Evolutionary conservation across 2,329 filamentous ascomycete genomes (phyloP), one percentile per base, ranked within the genome.

Genomic region (Xylaria hypoxylon): DNA sequence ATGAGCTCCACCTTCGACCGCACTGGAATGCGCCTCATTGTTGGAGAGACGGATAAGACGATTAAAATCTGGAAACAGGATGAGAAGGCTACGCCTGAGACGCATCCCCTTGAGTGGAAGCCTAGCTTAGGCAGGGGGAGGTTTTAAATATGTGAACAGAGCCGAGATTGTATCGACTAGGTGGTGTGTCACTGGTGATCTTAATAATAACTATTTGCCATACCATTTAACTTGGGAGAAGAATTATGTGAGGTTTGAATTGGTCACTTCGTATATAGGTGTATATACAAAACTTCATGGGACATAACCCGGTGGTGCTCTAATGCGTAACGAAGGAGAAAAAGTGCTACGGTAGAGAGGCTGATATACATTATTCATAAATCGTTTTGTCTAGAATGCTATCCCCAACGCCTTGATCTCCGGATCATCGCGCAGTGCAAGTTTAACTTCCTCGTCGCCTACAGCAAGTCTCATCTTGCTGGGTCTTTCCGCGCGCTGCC

Each of bases 51-150:
- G 5, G 96, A 99, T 78, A 99, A 99, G 86, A 97, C 94, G 0
- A 97, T 97, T 79, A 98, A 99, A 86, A 89, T 99, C 64, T 99
- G 96, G 96, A 96, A 94, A 79, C 92, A 91, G 72, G 96, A 99
- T 78, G 93, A 96, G 52, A 88, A 91, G 59, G 96, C 96, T 19
- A 97, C 95, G 0, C 91, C 92, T 42, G 93, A 98, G 78, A 92
- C 92, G 1, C 94, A 98, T 80, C 96, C 96, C 2, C 80, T 99
- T 48, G 90, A 96, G 50, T 99, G 96, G 96, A 93, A 92, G 75
- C 94, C 94, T 24, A 92, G 88, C 1, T 79, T 97, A 62, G 89
- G 89, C 17, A 85, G 91, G 75, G 88, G 92, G 77, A 96, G 94
- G 79, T 96, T 86, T 77, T 93, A 77, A 15, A 38, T 40, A 42